Conservation (phyloP, 192 early-diverging fungal species). For the Coemansia erecta region DNA sequence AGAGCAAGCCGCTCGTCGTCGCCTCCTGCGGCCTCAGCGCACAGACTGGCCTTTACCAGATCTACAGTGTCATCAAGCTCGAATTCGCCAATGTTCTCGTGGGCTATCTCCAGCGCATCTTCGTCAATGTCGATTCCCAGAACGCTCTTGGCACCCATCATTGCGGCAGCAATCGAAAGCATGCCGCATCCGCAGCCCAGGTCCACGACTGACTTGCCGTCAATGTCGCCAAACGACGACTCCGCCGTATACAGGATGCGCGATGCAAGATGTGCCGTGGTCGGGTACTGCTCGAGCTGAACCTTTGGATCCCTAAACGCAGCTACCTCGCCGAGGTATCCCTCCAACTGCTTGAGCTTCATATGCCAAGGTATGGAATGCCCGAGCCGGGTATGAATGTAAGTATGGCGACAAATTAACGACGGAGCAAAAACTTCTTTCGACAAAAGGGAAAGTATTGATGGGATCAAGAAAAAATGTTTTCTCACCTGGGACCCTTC, state of each 20-base stretch:
- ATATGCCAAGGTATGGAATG: constrained; percentile 27
- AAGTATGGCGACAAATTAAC: not conserved
- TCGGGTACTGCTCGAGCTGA: constrained; percentile 77
- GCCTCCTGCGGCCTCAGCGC: constrained; percentile 5
- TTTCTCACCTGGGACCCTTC: not conserved
- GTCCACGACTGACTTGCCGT: constrained; percentile 67
- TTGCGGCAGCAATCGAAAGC: constrained; percentile 61
- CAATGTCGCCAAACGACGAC: constrained; percentile 69
- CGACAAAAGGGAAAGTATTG: not conserved
- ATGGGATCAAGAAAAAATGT: not conserved
- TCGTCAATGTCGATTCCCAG: constrained; percentile 70
- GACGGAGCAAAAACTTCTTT: not conserved
- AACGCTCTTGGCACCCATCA: constrained; percentile 58
- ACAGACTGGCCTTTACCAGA: constrained; percentile 60
- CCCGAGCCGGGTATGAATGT: not conserved
- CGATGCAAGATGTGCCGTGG: constrained; percentile 71
- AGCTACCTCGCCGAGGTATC: constrained; percentile 60
- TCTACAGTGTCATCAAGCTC: constrained; percentile 63
- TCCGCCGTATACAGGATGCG: constrained; percentile 77
- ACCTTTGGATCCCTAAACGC: constrained; percentile 70
- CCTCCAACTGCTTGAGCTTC: constrained; percentile 74
- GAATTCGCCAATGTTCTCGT: constrained; percentile 59
- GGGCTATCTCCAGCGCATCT: constrained; percentile 67
- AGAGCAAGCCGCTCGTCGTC: constrained; percentile 13
- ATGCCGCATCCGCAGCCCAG: constrained; percentile 80